Evolutionary conservation across 2,329 filamentous ascomycete species (phyloP).

Genomic region (Hymenoscyphus fructigenus): DNA sequence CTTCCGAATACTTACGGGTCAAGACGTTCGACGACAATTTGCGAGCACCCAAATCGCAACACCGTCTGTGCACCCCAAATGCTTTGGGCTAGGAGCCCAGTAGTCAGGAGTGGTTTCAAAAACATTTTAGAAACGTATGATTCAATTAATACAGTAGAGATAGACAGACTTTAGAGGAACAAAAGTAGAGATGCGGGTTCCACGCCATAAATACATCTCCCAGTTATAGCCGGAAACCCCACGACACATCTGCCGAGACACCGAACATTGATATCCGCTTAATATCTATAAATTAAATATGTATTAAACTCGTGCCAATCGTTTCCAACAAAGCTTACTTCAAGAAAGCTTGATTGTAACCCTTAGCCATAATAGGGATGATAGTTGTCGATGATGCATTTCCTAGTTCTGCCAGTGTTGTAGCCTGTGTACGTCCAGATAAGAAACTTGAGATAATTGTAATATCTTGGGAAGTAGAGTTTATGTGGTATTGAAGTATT

Average conservation of each 20-base stretch:
- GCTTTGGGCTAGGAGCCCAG: constrained; percentile 3
- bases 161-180: not conserved
- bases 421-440: not conserved
- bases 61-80: constrained; percentile 11
- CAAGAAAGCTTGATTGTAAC: not conserved
- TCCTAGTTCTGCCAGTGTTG: not conserved
- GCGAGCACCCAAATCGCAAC: constrained; percentile 17
- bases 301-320: not conserved
- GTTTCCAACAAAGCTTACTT: not conserved
- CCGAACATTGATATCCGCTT: not conserved
- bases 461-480: no score
- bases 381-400: not conserved
- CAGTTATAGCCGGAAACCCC: not conserved
- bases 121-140: not conserved
- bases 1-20: constrained; percentile 9
- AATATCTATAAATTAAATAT: not conserved
- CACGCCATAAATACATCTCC: not conserved
- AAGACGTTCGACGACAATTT: constrained; percentile 14
- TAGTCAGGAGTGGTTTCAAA: not conserved
- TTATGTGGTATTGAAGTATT: no score
- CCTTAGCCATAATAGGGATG: not conserved
- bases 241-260: not conserved
- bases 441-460: no score
- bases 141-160: not conserved
- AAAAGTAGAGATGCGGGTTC: not conserved